Evolutionary conservation across 768 basidiomycete genomes (phyloP).

Genomic region (Trametes cinnabarina): DNA sequence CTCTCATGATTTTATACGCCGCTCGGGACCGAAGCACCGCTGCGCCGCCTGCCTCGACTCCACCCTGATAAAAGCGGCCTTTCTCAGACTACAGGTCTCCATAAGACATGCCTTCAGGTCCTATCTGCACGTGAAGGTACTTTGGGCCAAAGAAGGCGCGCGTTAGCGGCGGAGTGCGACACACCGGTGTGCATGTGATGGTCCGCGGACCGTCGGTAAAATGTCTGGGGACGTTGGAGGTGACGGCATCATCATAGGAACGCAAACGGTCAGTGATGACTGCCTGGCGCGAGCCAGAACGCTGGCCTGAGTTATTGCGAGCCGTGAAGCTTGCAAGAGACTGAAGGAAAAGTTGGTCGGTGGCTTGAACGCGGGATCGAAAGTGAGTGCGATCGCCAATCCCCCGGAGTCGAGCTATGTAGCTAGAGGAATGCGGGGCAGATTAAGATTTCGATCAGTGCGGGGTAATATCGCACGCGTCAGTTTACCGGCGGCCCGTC

Average conservation of each 20-base stretch:
- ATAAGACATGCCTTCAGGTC: neutral
- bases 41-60: neutral
- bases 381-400: no score
- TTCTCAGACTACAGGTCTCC: neutral
- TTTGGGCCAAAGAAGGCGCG: neutral
- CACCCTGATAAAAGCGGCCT: neutral
- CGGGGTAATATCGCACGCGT: neutral
- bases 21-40: neutral
- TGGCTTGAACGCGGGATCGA: no score
- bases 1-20: neutral
- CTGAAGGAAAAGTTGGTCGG: no score
- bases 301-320: no score
- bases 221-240: neutral
- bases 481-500: neutral
- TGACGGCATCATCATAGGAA: neutral
- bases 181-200: constrained; percentile 8
- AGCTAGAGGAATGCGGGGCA: neutral
- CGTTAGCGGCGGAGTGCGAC: neutral
- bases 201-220: neutral
- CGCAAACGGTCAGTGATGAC: neutral
- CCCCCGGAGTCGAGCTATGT: neutral
- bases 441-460: neutral
- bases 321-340: no score
- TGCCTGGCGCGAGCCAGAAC: no score
- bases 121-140: neutral